Base-by-base conservation (phyloP, 2,329 filamentous ascomycete genomes). In the Balansia obtecta region DNA sequence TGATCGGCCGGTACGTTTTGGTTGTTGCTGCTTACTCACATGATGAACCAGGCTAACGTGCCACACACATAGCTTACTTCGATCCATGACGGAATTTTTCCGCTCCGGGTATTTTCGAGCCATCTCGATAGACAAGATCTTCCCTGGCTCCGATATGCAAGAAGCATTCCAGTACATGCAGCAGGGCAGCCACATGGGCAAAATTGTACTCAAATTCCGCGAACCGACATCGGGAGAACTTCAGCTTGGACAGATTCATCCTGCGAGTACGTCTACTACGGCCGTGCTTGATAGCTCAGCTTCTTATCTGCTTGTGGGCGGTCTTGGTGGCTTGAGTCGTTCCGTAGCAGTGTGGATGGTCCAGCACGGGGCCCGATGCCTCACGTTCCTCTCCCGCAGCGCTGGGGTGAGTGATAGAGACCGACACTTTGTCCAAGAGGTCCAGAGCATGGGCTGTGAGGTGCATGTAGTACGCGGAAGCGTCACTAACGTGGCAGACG, bases 341-440 rank as follows among this genome's bases (percentile, higher is more conserved):
- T 39, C 49, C 1, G 49, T 63, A 7, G 46, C 55, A 2, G 39
- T 20, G 1, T 56, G 55, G 51, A 50, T 59, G 40, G 54, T 49
- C 2, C 52, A 55, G 34, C 48, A 51, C 0, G 65, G 65, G 0
- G 63, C 63, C 0, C 55, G 54, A 8, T 51, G 59, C n/a, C 55
- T 68, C 33, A 51, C 63, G 0, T 53, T 56, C 44, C 45, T 60
- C 4, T 58, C 54, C 2, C 53, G 55, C 7, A 51, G 48, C 3
- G 55, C 49, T 1, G 49, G 46, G 9, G n/a, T 39, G 20, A 45
- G 34, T 9, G 8, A 37, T 2, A 20, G 50, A 3, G 48, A 56
- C 6, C 37, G 49, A 4, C 30, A 27, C 1, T 56, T 57, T 16
- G 48, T 57, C 10, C 44, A 53, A 13, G 58, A 61, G 49, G 48